Base-by-base conservation (phyloP, 192 early-diverging fungal species). In the Hyaloraphidium curvatum region DNA sequence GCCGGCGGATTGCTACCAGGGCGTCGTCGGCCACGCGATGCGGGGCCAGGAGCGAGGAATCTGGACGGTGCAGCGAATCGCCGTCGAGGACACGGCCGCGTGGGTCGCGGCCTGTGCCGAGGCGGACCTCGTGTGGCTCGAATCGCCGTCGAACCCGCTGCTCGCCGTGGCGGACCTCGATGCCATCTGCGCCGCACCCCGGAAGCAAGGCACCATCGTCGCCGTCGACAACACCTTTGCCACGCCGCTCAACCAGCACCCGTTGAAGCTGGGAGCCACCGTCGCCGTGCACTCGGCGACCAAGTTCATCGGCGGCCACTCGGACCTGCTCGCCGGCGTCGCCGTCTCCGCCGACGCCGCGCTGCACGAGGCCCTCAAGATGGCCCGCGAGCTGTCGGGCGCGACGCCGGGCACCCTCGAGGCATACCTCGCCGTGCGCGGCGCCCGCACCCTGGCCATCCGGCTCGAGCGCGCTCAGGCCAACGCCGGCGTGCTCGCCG, bases 221-320 rank as follows among this genome's bases (percentile, higher is more conserved):
- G 87, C 91, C 1, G 94, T 97, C 9, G 94, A 97, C 55, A 97
- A 97, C 63, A 97, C 94, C 37, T 95, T 97, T 91, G 91, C 95
- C 90, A 82, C 78, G n/a, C 94, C 94, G 33, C 86, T 89, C 53
- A 68, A 91, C 28, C 87, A 91, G 63, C 79, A 78, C 54, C 83
- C 90, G 0, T 67, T 97, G 40, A 81, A 84, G 40, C 68, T 90
- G 31, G 94, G 91, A 0, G 91, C 87, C 0, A 89, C 95, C 65
- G 86, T 97, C 43, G 83, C 81, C 17, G 89, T 90, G 55, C 89
- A 97, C 50, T 95, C 91, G 27, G 94, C 89, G 19, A 97, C 94
- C 50, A 97, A 97, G 68, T 97, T 89, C 68, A 75, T 97, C 13
- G 81, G 79, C 26, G 94, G 94, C 3, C 94, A 97, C 72, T 91